Evolutionary conservation across 768 basidiomycete genomes (phyloP).

Genomic region (Lactarius vividus): DNA sequence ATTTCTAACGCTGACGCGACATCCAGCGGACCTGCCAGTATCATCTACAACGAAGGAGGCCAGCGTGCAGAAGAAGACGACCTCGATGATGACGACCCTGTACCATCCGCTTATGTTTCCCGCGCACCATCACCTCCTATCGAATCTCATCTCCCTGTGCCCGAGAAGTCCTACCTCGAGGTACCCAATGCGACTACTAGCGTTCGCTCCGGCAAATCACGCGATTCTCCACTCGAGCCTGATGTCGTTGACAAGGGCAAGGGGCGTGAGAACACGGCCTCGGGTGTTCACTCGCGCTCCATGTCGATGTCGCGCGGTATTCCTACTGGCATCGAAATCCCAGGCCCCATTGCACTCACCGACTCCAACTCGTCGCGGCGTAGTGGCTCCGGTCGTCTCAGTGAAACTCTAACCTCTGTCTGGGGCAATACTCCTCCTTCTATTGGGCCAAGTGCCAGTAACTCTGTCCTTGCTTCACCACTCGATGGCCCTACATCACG

Average conservation of each 20-base stretch:
- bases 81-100: constrained; percentile 46
- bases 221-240: constrained; percentile 29
- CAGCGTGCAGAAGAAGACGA: constrained; percentile 74
- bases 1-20: constrained; percentile 14
- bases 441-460: constrained; percentile 19
- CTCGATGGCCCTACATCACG: constrained; percentile 33
- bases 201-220: constrained; percentile 21
- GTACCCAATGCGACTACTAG: constrained; percentile 26
- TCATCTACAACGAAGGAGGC: constrained; percentile 79
- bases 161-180: constrained; percentile 32
- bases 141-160: constrained; percentile 33
- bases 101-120: constrained; percentile 48
- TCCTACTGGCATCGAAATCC: constrained; percentile 35
- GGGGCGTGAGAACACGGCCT: constrained; percentile 29
- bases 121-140: constrained; percentile 47
- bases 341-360: constrained; percentile 34
- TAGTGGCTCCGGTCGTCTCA: constrained; percentile 41
- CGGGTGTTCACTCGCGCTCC: constrained; percentile 11
- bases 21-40: constrained; percentile 69
- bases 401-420: constrained; percentile 44
- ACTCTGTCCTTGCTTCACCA: constrained; percentile 28
- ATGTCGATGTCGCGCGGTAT: constrained; percentile 26
- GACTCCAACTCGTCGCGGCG: constrained; percentile 38
- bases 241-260: constrained; percentile 31
- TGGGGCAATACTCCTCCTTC: constrained; percentile 42